phyloP scores from a whole-genome alignment of 352 stramenopile species.

The Phytophthora lateralis region DNA sequence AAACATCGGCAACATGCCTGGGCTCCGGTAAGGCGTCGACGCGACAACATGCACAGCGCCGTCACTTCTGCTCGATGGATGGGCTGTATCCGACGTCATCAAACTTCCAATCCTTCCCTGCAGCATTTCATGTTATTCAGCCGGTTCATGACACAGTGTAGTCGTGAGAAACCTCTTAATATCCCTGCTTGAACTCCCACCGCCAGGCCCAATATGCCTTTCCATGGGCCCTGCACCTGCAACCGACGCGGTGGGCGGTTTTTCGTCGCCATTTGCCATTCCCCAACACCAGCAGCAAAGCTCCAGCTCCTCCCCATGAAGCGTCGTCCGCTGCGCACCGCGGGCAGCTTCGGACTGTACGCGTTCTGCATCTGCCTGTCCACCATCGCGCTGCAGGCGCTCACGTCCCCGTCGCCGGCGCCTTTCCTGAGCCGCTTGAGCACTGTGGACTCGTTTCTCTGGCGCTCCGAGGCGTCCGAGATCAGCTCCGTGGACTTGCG shows the following conservation, averaged over 20 bases:
- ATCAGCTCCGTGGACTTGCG: conserved; percentile 39
- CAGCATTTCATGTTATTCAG: not conserved
- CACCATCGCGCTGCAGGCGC: conserved; percentile 29
- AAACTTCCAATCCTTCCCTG: not conserved
- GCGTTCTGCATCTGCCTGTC: conserved; percentile 37
- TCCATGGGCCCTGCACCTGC: conserved; percentile 6
- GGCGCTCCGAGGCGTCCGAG: conserved; percentile 3
- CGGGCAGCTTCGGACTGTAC: conserved; percentile 26
- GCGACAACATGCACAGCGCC: conserved; percentile 1
- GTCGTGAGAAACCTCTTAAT: too few relatives aligned
- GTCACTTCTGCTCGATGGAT: conserved; percentile 21
- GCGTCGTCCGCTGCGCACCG: conserved; percentile 25
- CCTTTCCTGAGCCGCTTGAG: conserved; percentile 28
- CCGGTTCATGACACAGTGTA: too few relatives aligned
- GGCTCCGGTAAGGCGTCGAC: not conserved
- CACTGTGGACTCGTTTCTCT: conserved; percentile 24
- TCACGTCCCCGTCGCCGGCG: conserved; percentile 24
- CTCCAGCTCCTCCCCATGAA: conserved; percentile 28
- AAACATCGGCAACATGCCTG: too few relatives aligned
- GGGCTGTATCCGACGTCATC: conserved; percentile 10
- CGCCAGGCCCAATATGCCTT: not conserved
- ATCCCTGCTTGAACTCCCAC: not conserved
- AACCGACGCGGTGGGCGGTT: conserved; percentile 1
- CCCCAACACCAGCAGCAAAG: not conserved
- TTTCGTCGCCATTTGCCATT: conserved; percentile 8